These are phyloP conservation scores for Aureobasidium leucospermi DNA, from an alignment of 2,329 filamentous ascomycete genomes.

Conservation along the genomic window DNA sequence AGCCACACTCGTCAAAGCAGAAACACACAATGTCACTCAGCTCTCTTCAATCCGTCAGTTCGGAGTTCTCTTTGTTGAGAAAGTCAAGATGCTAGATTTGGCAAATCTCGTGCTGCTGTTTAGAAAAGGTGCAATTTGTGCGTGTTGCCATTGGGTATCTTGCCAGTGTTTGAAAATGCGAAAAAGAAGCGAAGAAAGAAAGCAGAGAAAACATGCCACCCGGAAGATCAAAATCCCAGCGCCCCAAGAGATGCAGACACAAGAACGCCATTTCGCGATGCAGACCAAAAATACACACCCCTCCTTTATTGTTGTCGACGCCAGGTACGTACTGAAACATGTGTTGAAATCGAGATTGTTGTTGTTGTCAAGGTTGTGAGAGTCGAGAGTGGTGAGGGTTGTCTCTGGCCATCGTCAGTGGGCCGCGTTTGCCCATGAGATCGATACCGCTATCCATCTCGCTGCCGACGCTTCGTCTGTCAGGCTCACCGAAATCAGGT, in stretches of 20 bases:
- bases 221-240: neutral
- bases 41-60: too few relatives aligned
- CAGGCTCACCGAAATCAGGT: slow-evolving; percentile 17
- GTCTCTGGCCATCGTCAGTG: slow-evolving; percentile 18
- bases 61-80: neutral
- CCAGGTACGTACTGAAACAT: slow-evolving; percentile 2
- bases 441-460: slow-evolving; percentile 28
- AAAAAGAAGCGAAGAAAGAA: neutral
- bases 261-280: neutral
- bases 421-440: slow-evolving; percentile 14
- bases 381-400: neutral
- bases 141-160: slow-evolving; percentile 1
- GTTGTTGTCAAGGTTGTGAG: neutral
- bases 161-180: slow-evolving; percentile 3
- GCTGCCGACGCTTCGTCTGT: slow-evolving; percentile 15
- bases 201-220: neutral
- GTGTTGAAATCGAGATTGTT: neutral
- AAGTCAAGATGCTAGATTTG: neutral
- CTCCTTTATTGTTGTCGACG: neutral
- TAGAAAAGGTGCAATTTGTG: neutral
- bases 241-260: neutral
- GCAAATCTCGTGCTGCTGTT: neutral
- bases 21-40: neutral
- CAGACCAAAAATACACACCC: neutral
- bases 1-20: neutral